A percentile compares a stretch with the other conserved stretches of the same genome.
Conservation (phyloP, 345 rosid genomes). For the Lumnitzera littorea region DNA sequence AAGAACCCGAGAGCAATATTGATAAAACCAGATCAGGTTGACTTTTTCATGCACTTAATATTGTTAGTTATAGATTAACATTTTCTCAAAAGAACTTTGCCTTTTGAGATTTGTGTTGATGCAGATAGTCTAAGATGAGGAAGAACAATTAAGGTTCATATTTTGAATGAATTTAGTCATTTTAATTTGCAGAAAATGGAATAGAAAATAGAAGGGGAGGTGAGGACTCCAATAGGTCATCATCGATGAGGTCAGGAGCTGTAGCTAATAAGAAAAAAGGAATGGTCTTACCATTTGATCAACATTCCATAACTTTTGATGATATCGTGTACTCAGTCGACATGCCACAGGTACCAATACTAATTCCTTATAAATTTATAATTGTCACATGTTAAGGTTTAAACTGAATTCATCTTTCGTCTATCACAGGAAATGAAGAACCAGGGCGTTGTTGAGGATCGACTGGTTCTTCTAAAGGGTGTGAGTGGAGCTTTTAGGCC, state of each 20-base stretch:
- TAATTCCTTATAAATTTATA: too few species aligned
- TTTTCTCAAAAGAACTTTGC: too few species aligned
- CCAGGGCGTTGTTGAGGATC: slow-evolving; percentile 33
- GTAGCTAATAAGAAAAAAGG: slow-evolving; percentile 26
- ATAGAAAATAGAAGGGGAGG: too few species aligned
- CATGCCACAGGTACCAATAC: slow-evolving; percentile 45
- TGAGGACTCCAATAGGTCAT: not conserved
- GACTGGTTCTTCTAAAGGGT: slow-evolving; percentile 38
- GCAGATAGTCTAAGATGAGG: too few species aligned
- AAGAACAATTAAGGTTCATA: too few species aligned
- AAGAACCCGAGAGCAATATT: slow-evolving; percentile 12
- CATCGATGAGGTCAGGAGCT: not conserved
- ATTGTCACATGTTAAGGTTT: too few species aligned
- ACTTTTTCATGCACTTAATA: too few species aligned
- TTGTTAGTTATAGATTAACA: too few species aligned
- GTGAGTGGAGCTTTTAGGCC: slow-evolving; percentile 49
- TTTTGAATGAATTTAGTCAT: too few species aligned
- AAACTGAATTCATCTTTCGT: not conserved
- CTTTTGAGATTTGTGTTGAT: too few species aligned
- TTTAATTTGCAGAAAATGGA: not conserved
- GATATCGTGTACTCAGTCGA: slow-evolving; percentile 39
- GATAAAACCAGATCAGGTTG: slow-evolving; percentile 14
- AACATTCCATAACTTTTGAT: slow-evolving; percentile 41
- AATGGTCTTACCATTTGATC: slow-evolving; percentile 62
- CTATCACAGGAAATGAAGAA: slow-evolving; percentile 38